phyloP scores from a whole-genome alignment of 306 rosid genomes.

The Dryas alaskensis region DNA sequence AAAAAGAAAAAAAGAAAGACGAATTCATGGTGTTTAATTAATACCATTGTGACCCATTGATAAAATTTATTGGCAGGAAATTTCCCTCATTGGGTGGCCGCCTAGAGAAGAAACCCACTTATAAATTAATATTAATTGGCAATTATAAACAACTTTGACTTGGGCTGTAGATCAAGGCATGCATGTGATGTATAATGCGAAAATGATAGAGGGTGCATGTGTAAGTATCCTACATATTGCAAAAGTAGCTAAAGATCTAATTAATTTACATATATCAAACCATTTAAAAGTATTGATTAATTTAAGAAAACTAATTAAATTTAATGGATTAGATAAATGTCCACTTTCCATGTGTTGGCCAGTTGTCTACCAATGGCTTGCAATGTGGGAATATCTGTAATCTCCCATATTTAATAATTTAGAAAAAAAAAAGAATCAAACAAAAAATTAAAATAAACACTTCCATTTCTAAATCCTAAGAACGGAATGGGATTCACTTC shows the following conservation, averaged over 20 bases:
- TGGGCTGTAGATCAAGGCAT: neutral
- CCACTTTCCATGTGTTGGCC: conserved; percentile 47
- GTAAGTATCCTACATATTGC: conserved; percentile 6
- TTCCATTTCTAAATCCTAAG: conserved; percentile 16
- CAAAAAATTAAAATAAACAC: conserved; percentile 22
- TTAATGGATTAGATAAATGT: conserved; percentile 8
- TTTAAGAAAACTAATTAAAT: too few species aligned
- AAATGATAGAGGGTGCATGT: conserved; percentile 14
- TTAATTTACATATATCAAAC: neutral
- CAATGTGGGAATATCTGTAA: conserved; percentile 27
- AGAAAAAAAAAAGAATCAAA: conserved; percentile 14
- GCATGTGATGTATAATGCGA: conserved; percentile 7
- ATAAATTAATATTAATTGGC: neutral
- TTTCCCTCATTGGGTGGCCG: neutral
- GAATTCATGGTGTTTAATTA: neutral
- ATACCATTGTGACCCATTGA: neutral
- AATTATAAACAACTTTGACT: conserved; percentile 8
- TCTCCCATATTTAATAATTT: conserved; percentile 17
- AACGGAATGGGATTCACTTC: conserved; percentile 35
- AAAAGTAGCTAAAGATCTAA: conserved; percentile 12
- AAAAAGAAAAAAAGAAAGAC: neutral
- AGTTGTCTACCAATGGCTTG: conserved; percentile 38
- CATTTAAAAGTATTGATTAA: conserved; percentile 1
- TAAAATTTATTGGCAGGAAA: neutral
- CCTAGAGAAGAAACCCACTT: neutral